These are phyloP conservation scores for Umbelopsis sp. DNA, from an alignment of 192 early-diverging fungal genomes.

Conservation along the genomic window DNA sequence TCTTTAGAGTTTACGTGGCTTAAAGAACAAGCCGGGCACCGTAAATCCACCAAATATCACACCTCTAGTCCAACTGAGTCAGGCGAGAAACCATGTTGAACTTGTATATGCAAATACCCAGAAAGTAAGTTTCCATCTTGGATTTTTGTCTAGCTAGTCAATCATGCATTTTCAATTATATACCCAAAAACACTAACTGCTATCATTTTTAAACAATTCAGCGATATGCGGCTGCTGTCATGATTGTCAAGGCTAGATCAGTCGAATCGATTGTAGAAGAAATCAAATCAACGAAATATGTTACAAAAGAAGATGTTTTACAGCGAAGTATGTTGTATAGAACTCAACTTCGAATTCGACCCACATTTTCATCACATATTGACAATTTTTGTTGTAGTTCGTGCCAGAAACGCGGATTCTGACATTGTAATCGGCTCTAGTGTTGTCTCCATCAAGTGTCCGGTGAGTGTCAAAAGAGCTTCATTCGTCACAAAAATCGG, in stretches of 20 bases:
- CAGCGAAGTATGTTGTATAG: slow-evolving; percentile 36
- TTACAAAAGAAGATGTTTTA: slow-evolving; percentile 51
- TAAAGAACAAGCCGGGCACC: slow-evolving; percentile 61
- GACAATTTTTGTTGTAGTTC: slow-evolving; percentile 8
- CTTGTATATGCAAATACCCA: slow-evolving; percentile 55
- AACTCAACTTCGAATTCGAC: background rate
- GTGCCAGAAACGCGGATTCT: slow-evolving; percentile 57
- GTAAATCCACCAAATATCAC: slow-evolving; percentile 61
- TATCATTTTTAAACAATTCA: slow-evolving; percentile 18
- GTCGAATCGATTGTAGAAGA: slow-evolving; percentile 43
- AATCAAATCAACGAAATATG: slow-evolving; percentile 40
- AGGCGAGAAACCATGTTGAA: slow-evolving; percentile 47
- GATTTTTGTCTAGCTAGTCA: background rate
- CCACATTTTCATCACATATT: background rate
- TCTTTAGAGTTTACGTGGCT: slow-evolving; percentile 48
- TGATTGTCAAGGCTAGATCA: slow-evolving; percentile 45
- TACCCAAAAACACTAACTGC: background rate
- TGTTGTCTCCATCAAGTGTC: slow-evolving; percentile 71
- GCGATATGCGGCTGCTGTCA: slow-evolving; percentile 42
- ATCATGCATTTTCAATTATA: background rate
- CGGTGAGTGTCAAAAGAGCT: slow-evolving; percentile 46
- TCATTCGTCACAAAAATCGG: background rate
- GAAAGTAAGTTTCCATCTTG: slow-evolving; percentile 38
- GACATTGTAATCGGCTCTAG: slow-evolving; percentile 68
- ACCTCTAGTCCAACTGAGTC: slow-evolving; percentile 25